These are phyloP conservation scores for Posidonia oceanica DNA, from an alignment of 116 monocot genomes.

Conservation along the genomic window DNA sequence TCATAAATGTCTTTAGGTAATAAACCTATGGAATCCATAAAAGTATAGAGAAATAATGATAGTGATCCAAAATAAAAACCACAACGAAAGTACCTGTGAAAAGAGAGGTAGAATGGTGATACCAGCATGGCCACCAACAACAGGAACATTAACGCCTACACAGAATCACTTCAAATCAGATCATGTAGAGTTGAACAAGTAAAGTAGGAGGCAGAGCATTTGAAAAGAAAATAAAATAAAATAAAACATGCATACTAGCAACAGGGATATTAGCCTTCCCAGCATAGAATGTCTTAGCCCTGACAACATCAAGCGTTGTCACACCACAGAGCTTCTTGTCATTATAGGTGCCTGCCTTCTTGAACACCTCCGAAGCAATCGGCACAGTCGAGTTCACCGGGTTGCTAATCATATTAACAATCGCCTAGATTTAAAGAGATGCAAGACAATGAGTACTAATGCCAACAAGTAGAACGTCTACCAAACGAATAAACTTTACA, in stretches of 20 bases:
- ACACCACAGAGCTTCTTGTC: constrained; percentile 93
- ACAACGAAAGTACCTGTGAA: constrained; percentile 55
- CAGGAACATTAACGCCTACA: constrained; percentile 89
- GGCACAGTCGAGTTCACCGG: constrained; percentile 99
- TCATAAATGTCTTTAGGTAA: not conserved
- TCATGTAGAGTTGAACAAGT: not conserved
- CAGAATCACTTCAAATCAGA: not conserved
- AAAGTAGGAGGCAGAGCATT: not conserved
- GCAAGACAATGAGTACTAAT: not conserved
- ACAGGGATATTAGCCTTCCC: constrained; percentile 74
- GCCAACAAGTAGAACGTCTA: too few relatives aligned
- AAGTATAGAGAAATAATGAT: not conserved
- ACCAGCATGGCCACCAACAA: constrained; percentile 96
- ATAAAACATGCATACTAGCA: constrained; percentile 22
- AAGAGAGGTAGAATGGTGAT: constrained; percentile 93
- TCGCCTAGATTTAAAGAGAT: constrained; percentile 29
- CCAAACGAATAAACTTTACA: not conserved
- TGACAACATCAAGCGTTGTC: constrained; percentile 89
- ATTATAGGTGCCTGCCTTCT: constrained; percentile 83
- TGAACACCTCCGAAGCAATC: constrained; percentile 91
- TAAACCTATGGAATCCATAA: not conserved
- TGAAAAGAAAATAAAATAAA: not conserved
- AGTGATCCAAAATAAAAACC: not conserved
- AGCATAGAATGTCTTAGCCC: constrained; percentile 97
- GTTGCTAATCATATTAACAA: constrained; percentile 97